phyloP scores from a whole-genome alignment of 495 filamentous ascomycete genomes.

The Trichocladium uniseriatum region DNA sequence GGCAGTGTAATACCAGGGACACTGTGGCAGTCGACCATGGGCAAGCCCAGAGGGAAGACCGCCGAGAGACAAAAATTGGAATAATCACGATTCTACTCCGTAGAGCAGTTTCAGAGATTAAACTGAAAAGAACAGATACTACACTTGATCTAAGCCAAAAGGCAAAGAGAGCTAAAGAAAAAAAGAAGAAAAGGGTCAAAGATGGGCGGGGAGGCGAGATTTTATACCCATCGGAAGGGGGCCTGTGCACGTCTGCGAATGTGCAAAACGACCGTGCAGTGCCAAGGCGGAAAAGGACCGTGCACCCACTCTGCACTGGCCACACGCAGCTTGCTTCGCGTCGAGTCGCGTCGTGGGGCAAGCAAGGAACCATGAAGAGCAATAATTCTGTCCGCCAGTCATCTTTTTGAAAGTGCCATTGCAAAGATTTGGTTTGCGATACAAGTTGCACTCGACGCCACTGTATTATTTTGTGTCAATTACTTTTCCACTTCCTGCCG shows the following conservation, averaged over 20 bases:
- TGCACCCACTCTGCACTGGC: too few species aligned
- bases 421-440: too few species aligned
- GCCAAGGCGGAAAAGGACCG: too few species aligned
- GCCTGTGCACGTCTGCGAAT: conserved; percentile 14
- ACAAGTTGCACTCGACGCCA: too few species aligned
- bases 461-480: too few species aligned
- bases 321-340: too few species aligned
- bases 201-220: conserved; percentile 5
- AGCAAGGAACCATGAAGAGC: too few species aligned
- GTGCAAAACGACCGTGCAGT: too few species aligned
- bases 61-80: conserved; percentile 57
- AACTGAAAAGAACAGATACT: conserved; percentile 99
- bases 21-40: conserved; percentile 59
- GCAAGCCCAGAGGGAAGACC: conserved; percentile 57
- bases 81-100: conserved; percentile 79
- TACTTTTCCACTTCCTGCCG: too few species aligned
- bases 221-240: conserved; percentile 16
- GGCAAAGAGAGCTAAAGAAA: conserved; percentile 38
- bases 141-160: conserved; percentile 97
- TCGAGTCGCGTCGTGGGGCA: too few species aligned
- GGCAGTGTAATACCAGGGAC: conserved; percentile 79
- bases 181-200: conserved; percentile 21
- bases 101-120: conserved; percentile 72
- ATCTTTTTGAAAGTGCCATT: too few species aligned
- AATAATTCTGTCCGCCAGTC: too few species aligned